Conservation (phyloP, 2,329 filamentous ascomycete species). For the Botrytis sinoallii region DNA sequence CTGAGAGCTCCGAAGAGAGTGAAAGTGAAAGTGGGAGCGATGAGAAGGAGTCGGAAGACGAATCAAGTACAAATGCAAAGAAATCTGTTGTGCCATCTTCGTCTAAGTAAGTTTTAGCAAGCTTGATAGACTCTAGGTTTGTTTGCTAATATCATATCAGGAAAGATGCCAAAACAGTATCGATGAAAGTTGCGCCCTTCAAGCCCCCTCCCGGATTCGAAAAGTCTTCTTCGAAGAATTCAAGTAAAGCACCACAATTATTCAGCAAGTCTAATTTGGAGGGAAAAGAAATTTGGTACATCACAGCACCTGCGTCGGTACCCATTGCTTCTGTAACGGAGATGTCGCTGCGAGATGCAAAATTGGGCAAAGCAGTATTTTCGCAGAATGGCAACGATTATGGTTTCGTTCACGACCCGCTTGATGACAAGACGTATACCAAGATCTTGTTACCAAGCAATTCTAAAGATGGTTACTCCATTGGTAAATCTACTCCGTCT, state of each 20-base stretch:
- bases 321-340: constrained; percentile 66
- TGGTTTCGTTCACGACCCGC: constrained; percentile 52
- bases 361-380: constrained; percentile 53
- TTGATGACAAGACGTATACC: constrained; percentile 50
- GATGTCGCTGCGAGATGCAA: constrained; percentile 58
- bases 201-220: constrained; percentile 35
- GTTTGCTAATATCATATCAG: constrained; percentile 10
- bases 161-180: constrained; percentile 20
- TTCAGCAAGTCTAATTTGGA: constrained; percentile 58
- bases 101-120: constrained; percentile 20
- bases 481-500: constrained; percentile 42
- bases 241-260: constrained; percentile 41
- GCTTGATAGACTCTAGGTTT: neutral
- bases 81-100: neutral
- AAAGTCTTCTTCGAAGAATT: constrained; percentile 22
- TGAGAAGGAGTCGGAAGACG: constrained; percentile 30
- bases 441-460: constrained; percentile 60
- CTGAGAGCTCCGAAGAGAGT: constrained; percentile 33
- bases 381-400: constrained; percentile 63
- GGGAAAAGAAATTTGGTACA: constrained; percentile 78
- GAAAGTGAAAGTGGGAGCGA: constrained; percentile 29
- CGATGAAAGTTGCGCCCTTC: constrained; percentile 25
- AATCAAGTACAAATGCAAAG: constrained; percentile 14
- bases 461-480: constrained; percentile 52
- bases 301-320: constrained; percentile 67